Base-by-base conservation (phyloP, 1,284 basidiomycete genomes). In the Sparassis latifolia region DNA sequence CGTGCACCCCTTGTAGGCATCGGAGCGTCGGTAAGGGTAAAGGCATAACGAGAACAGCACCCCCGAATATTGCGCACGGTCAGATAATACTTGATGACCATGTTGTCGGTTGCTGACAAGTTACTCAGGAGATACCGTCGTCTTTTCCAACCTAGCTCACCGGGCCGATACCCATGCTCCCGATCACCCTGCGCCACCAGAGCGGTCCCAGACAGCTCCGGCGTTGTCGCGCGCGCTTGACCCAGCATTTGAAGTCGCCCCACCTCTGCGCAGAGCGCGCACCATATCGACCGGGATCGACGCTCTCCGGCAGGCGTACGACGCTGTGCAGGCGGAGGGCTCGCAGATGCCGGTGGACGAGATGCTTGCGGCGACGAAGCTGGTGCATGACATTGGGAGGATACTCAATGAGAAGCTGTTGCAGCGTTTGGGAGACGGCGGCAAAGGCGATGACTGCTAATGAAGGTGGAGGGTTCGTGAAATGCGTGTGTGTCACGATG, bases 261-360 rank as follows among this genome's bases (percentile, higher is more conserved):
- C 35, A 5, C 45, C 54, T 10, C 37, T 54, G 39, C 50, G 44
- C 30, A 57, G 55, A 35, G 53, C 54, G 33, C 53, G 42, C 28
- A 55, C 56, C 39, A 45, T 46, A 35, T 54, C 52, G 1, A 51
- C 48, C 12, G 50, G 42, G 43, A 49, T 59, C 40, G 53, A 52
- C 7, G 53, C 49, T 38, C 54, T 61, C 3, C 53, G 46, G 49
- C 39, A 54, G 33, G 45, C 54, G 44, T 55, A 45, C 42, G 55
- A 52, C 10, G 52, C 46, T 32, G 45, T 59, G 40, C 39, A 49
- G 35, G 52, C 49, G 35, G 54, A 53, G n/a, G 56, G 55, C 20
- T 58, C 58, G 48, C 55, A 58, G 47, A 51, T 61, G 33, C 38
- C 48, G n/a, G 45, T 54, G 47, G 51, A 53, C 40, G 52, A 59